Conservation (phyloP, 2,329 filamentous ascomycete genomes). For the Lachnellula willkommii region DNA sequence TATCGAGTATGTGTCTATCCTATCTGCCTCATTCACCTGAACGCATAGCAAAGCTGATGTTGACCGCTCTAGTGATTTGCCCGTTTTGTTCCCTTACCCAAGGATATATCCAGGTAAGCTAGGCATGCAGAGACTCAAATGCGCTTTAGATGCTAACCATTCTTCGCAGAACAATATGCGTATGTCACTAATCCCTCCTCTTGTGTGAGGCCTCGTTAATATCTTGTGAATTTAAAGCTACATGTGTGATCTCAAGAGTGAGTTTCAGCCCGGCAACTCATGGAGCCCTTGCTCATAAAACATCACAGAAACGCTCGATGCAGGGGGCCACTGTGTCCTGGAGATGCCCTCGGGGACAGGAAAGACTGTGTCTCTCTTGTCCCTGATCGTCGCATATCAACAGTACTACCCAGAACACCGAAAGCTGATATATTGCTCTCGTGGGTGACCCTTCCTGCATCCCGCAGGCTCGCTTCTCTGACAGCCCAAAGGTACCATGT, state of each 20-base stretch:
- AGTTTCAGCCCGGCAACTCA: constrained; percentile 6
- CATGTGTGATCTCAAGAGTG: constrained; percentile 77
- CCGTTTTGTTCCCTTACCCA: constrained; percentile 69
- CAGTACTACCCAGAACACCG: constrained; percentile 87
- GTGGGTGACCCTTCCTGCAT: constrained; percentile 38
- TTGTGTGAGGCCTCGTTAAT: constrained; percentile 7
- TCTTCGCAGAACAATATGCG: constrained; percentile 64
- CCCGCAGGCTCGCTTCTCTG: constrained; percentile 1
- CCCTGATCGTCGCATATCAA: constrained; percentile 94
- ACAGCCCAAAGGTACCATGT: constrained; percentile 72
- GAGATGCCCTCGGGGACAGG: constrained; percentile 99
- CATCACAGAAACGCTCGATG: constrained; percentile 68
- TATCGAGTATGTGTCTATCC: constrained; percentile 55
- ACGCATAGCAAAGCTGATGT: constrained; percentile 20
- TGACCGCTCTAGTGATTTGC: constrained; percentile 50
- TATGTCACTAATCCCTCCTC: constrained; percentile 29
- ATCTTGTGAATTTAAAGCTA: constrained; percentile 42
- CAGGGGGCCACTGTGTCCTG: constrained; percentile 88
- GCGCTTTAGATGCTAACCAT: constrained; percentile 29
- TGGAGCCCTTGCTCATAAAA: constrained; percentile 13
- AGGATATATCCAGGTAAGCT: constrained; percentile 57
- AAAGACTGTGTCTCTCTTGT: constrained; percentile 92
- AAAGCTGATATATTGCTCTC: constrained; percentile 97
- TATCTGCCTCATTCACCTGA: background rate
- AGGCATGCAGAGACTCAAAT: background rate